phyloP scores from a whole-genome alignment of 1,139 yeast species.

The Hyphopichia pseudoburtonii region DNA sequence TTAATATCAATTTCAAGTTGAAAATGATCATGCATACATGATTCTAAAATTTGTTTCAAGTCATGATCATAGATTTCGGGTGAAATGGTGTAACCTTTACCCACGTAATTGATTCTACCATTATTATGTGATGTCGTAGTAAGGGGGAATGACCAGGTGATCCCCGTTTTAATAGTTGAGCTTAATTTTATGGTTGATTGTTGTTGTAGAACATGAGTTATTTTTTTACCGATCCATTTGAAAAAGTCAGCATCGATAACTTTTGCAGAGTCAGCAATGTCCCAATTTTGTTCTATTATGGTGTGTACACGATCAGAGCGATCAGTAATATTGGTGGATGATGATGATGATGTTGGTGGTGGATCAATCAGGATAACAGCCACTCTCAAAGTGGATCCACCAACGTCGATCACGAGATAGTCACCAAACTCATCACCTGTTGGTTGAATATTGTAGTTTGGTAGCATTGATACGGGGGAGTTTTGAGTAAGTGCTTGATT shows the following conservation, averaged over 20 bases:
- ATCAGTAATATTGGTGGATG: slow-evolving; percentile 10
- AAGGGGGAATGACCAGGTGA: slow-evolving; percentile 63
- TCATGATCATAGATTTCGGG: slow-evolving; percentile 41
- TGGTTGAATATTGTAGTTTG: slow-evolving; percentile 43
- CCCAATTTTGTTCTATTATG: slow-evolving; percentile 41
- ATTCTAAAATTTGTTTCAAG: slow-evolving; percentile 42
- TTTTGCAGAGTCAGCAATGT: slow-evolving; percentile 38
- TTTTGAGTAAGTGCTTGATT: slow-evolving; percentile 29
- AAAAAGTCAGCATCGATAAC: slow-evolving; percentile 40
- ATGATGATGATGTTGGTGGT: slow-evolving; percentile 8
- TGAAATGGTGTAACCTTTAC: slow-evolving; percentile 51
- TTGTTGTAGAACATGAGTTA: slow-evolving; percentile 26
- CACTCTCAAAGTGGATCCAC: slow-evolving; percentile 54
- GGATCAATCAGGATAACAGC: slow-evolving; percentile 42
- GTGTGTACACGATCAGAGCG: slow-evolving; percentile 25
- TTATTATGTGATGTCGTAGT: slow-evolving; percentile 42
- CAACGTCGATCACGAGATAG: slow-evolving; percentile 51
- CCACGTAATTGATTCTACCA: slow-evolving; percentile 46
- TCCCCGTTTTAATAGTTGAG: slow-evolving; percentile 38
- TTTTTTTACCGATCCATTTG: slow-evolving; percentile 36
- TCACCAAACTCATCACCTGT: slow-evolving; percentile 45
- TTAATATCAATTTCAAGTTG: slow-evolving; percentile 30
- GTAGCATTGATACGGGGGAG: slow-evolving; percentile 45
- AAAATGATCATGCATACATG: slow-evolving; percentile 22
- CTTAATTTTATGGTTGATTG: slow-evolving; percentile 23